Evolutionary conservation across 208 protist genomes (phyloP), one percentile per base, ranked within the genome.

Genomic region (Trypanosoma avium): DNA sequence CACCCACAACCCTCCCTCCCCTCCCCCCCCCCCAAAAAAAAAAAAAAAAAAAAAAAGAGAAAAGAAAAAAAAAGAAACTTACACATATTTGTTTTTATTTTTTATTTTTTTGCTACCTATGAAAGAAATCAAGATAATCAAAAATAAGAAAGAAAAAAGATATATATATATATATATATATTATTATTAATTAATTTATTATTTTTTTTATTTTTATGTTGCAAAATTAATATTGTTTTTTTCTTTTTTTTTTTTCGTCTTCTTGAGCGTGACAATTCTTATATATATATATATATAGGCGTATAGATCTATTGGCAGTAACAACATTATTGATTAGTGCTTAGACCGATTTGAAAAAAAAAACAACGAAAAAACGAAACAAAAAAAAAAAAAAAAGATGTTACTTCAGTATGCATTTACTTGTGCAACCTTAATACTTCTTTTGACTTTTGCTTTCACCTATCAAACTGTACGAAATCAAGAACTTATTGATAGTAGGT

Each of bases 391-490:
- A 42, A 21, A 38, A 4, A n/a, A 46, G 29, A 15, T 57, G 26
- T 46, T 79, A 9, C 27, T 80, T 73, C 70, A 72, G 48, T 82
- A 73, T 24, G 38, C 63, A 43, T 33, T 81, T 21, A 81, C 76
- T 48, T 53, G 70, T 19, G 7, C 48, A 50, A 71, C 70, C 10
- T 49, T 84, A 59, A 43, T 53, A 27, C 53, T 84, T 43, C 67
- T 83, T 17, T 24, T 79, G 21, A 0, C 57, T 0, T 87, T 84
- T 65, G 77, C 71, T 5, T 79, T 87, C 33, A 53, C 67, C 36
- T 81, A 81, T 38, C 81, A 87, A 52, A 61, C 48, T 4, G 33
- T 68, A 13, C 61, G 69, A 50, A 87, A 87, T 63, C 60, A 60
- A 45, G 71, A 81, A 59, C 49, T 62, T 36, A 36, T 68, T 22